Conservation (phyloP, 768 basidiomycete genomes). For the Collybia sordida region DNA sequence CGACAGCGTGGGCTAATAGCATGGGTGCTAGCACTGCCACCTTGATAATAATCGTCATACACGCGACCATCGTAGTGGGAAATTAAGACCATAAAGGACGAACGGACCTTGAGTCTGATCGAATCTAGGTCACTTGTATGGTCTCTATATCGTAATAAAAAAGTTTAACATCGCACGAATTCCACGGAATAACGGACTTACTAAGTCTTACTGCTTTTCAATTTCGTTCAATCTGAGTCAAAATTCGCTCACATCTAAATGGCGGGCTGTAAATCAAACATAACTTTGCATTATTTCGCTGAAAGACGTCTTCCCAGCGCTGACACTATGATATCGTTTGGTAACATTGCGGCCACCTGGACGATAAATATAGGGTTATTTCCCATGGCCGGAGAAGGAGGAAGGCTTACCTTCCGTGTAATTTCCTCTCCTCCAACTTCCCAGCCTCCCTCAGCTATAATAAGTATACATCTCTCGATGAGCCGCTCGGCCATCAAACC, state of each 20-base stretch:
- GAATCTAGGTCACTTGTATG: too few relatives aligned
- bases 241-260: too few relatives aligned
- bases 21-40: conserved; percentile 34
- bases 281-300: conserved; percentile 5
- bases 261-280: background rate
- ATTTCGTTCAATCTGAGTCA: too few relatives aligned
- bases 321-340: conserved; percentile 29
- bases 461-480: conserved; percentile 58
- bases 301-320: conserved; percentile 21
- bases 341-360: conserved; percentile 37
- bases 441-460: conserved; percentile 77
- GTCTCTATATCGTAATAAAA: too few relatives aligned
- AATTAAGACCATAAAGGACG: too few relatives aligned
- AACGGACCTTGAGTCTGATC: too few relatives aligned
- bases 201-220: too few relatives aligned
- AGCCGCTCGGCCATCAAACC: conserved; percentile 54
- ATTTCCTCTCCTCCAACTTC: conserved; percentile 80
- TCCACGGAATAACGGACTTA: too few relatives aligned
- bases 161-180: background rate
- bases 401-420: conserved; percentile 51
- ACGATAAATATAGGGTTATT: background rate
- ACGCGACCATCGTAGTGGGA: background rate
- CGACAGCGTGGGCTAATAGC: conserved; percentile 33
- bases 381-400: conserved; percentile 9
- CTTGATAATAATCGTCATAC: conserved; percentile 14